Percentiles rank a stretch among this genome's conserved stretches.
phyloP scores from a whole-genome alignment of 1,284 basidiomycete genomes.

The Sanguinoderma infundibulare region DNA sequence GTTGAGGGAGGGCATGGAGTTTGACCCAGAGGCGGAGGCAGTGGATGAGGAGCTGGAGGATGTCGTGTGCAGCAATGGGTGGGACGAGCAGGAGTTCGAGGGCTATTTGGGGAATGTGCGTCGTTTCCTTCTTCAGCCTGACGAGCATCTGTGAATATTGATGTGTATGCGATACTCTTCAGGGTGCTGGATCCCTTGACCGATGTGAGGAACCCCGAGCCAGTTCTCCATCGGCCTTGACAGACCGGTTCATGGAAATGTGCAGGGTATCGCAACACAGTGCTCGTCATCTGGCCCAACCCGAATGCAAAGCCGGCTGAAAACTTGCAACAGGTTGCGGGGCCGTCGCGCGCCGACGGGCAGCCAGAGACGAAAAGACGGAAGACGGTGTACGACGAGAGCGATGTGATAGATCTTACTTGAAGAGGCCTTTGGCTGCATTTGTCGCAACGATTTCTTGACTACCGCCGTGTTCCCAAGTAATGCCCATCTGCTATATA shows the following conservation, averaged over 20 bases:
- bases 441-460: not conserved
- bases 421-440: slow-evolving; percentile 12
- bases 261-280: not conserved
- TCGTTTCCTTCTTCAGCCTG: no score
- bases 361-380: no score
- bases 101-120: not conserved
- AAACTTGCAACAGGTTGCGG: no score
- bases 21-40: not conserved
- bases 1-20: not conserved
- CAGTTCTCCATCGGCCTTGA: not conserved
- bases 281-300: not conserved
- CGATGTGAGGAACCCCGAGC: not conserved
- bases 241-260: not conserved
- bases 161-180: not conserved
- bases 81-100: not conserved
- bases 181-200: not conserved
- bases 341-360: no score
- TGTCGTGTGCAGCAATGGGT: not conserved
- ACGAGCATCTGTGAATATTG: not conserved
- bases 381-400: no score
- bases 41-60: no score
- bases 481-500: no score
- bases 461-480: no score
- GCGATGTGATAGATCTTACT: no score
- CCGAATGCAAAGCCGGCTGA: no score